phyloP scores from a whole-genome alignment of 495 filamentous ascomycete genomes.

The Parmelia sp. region DNA sequence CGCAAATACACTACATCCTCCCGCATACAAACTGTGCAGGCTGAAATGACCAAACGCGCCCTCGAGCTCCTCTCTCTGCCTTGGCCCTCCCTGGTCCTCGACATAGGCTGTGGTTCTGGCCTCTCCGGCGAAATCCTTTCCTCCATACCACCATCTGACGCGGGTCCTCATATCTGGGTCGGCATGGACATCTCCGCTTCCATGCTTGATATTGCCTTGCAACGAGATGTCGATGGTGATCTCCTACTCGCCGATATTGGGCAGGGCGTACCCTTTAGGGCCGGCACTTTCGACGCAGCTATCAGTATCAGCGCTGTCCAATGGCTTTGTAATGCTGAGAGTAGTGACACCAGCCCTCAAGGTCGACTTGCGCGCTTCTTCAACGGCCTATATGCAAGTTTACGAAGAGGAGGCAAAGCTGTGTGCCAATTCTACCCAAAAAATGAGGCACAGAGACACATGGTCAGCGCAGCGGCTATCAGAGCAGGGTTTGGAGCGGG shows the following conservation, averaged over 20 bases:
- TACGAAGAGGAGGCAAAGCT: slow-evolving; percentile 79
- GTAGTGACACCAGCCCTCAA: slow-evolving; percentile 68
- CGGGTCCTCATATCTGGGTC: slow-evolving; percentile 85
- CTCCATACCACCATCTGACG: slow-evolving; percentile 53
- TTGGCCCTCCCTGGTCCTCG: slow-evolving; percentile 81
- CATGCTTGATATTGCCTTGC: slow-evolving; percentile 88
- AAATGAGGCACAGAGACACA: slow-evolving; percentile 81
- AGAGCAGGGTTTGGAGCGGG: slow-evolving; percentile 94
- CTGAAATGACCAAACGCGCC: slow-evolving; percentile 86
- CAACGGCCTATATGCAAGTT: slow-evolving; percentile 76
- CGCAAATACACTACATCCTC: slow-evolving; percentile 97
- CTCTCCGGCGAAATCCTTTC: slow-evolving; percentile 92
- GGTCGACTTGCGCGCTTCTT: slow-evolving; percentile 81
- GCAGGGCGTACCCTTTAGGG: slow-evolving; percentile 88
- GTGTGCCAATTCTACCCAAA: slow-evolving; percentile 98
- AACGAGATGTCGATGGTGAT: slow-evolving; percentile 88
- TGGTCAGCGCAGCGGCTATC: slow-evolving; percentile 85
- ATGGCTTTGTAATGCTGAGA: slow-evolving; percentile 96
- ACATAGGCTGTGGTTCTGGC: slow-evolving; percentile 91
- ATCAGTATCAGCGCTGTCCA: slow-evolving; percentile 92
- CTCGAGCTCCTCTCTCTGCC: slow-evolving; percentile 80
- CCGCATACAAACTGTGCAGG: slow-evolving; percentile 90
- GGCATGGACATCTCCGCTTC: slow-evolving; percentile 91
- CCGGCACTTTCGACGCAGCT: slow-evolving; percentile 89
- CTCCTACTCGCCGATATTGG: slow-evolving; percentile 88